Percentiles rank a stretch among this genome's conserved stretches.
phyloP scores from a whole-genome alignment of 805 yeast genomes.

The Metahyphopichia silvanorum region DNA sequence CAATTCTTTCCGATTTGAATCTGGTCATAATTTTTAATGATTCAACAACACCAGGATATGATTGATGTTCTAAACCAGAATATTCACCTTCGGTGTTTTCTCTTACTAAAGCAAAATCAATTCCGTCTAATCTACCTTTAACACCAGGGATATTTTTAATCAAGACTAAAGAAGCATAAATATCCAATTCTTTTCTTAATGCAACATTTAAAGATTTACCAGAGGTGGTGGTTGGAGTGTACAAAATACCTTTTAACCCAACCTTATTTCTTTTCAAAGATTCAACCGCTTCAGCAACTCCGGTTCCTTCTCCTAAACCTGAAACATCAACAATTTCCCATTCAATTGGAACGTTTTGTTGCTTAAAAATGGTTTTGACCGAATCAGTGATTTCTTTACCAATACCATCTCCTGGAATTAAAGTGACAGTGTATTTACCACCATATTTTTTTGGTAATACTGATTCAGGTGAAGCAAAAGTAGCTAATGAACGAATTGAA shows the following conservation, averaged over 20 bases:
- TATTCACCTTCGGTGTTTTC: constrained; percentile 99
- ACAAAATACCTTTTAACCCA: constrained; percentile 93
- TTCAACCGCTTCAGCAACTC: constrained; percentile 80
- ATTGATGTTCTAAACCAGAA: constrained; percentile 97
- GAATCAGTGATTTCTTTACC: constrained; percentile 95
- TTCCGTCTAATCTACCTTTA: constrained; percentile 79
- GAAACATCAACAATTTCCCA: constrained; percentile 66
- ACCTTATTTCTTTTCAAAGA: constrained; percentile 94
- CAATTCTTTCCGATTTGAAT: constrained; percentile 93
- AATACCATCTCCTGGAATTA: constrained; percentile 97
- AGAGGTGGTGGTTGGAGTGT: constrained; percentile 79
- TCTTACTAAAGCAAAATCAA: constrained; percentile 92
- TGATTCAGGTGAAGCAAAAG: constrained; percentile 57
- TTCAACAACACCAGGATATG: constrained; percentile 97
- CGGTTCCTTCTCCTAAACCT: constrained; percentile 51
- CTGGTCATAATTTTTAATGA: constrained; percentile 92
- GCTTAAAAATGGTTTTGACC: constrained; percentile 83
- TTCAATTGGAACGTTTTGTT: constrained; percentile 87
- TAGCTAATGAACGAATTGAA: constrained; percentile 46
- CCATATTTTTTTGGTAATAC: constrained; percentile 89
- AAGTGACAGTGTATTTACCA: constrained; percentile 88
- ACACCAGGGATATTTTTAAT: constrained; percentile 95
- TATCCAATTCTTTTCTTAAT: constrained; percentile 91
- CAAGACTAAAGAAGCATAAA: constrained; percentile 91
- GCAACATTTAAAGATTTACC: constrained; percentile 92